Evolutionary conservation across 768 basidiomycete species (phyloP).

Genomic region (Rhizopogon salebrosus): DNA sequence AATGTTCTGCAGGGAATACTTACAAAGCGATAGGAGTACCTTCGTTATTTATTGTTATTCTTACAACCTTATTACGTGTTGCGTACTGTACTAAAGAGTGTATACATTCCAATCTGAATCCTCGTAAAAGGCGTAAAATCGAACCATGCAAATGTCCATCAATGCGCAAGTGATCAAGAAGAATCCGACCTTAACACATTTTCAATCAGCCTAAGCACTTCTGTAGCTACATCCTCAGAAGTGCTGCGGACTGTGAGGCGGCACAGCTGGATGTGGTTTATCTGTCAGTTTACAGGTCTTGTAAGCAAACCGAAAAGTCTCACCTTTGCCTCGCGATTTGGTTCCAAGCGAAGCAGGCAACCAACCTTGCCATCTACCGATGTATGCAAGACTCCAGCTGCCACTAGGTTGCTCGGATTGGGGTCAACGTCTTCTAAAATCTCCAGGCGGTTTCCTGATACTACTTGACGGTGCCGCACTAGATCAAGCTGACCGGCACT

Average conservation of each 20-base stretch:
- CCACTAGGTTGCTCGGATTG: constrained; percentile 90
- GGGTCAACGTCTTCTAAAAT: constrained; percentile 85
- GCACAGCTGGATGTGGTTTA: constrained; percentile 55
- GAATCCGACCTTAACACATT: constrained; percentile 29
- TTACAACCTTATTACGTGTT: constrained; percentile 12
- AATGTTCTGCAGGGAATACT: constrained; percentile 38
- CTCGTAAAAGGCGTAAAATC: not conserved
- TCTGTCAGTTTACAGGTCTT: not conserved
- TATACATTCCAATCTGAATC: constrained; percentile 9
- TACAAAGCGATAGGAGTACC: constrained; percentile 27
- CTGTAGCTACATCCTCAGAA: constrained; percentile 80
- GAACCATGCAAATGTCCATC: not conserved
- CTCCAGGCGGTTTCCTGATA: constrained; percentile 73
- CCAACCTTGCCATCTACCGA: constrained; percentile 92
- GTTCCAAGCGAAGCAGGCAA: constrained; percentile 88
- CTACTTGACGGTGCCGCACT: constrained; percentile 65
- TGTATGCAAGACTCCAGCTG: constrained; percentile 94
- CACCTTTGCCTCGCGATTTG: constrained; percentile 94
- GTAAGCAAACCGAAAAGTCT: constrained; percentile 13
- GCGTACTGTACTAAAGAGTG: constrained; percentile 21
- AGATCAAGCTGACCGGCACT: constrained; percentile 69
- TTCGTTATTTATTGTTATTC: constrained; percentile 1
- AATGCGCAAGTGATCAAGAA: constrained; percentile 3
- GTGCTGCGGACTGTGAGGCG: constrained; percentile 93
- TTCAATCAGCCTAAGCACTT: constrained; percentile 54